phyloP scores from a whole-genome alignment of 169 alveolate species.

The Babesia ovata region DNA sequence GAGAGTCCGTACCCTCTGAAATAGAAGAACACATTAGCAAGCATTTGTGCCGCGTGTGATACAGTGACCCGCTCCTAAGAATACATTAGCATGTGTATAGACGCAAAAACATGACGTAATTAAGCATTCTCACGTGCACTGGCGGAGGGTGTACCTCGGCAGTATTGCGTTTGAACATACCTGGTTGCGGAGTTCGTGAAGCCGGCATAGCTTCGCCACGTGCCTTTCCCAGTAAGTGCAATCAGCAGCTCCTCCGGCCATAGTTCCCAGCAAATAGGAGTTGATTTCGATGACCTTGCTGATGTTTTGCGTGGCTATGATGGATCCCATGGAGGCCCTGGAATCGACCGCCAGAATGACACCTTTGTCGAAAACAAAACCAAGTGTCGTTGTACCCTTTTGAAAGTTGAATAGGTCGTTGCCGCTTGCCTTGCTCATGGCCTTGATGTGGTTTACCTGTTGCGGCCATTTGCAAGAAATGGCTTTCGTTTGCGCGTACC shows the following conservation, averaged over 20 bases:
- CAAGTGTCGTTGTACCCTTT: constrained; percentile 98
- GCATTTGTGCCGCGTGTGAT: constrained; percentile 97
- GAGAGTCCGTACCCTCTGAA: constrained; percentile 98
- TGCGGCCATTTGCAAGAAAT: not conserved
- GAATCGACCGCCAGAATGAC: constrained; percentile 98
- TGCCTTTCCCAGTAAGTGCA: constrained; percentile 97
- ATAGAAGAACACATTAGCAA: constrained; percentile 91
- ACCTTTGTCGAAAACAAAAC: constrained; percentile 92
- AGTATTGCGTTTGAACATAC: constrained; percentile 54
- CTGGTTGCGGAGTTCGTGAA: constrained; percentile 87
- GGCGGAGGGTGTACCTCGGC: too few relatives aligned
- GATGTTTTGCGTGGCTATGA: constrained; percentile 94
- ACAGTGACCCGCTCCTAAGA: constrained; percentile 92
- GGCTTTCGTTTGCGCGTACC: constrained; percentile 37
- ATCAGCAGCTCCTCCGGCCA: constrained; percentile 99
- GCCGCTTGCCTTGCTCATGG: constrained; percentile 28
- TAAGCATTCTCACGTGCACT: not conserved
- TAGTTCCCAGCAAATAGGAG: constrained; percentile 95
- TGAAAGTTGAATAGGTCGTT: constrained; percentile 53
- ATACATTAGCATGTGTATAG: constrained; percentile 11
- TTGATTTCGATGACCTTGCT: constrained; percentile 96
- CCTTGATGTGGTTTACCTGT: constrained; percentile 57
- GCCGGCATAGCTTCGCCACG: constrained; percentile 91
- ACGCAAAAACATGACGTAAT: not conserved
- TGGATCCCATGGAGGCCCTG: constrained; percentile 98